Evolutionary conservation across 2,329 filamentous ascomycete genomes (phyloP).

Genomic region (Pestalotiopsis sp.): DNA sequence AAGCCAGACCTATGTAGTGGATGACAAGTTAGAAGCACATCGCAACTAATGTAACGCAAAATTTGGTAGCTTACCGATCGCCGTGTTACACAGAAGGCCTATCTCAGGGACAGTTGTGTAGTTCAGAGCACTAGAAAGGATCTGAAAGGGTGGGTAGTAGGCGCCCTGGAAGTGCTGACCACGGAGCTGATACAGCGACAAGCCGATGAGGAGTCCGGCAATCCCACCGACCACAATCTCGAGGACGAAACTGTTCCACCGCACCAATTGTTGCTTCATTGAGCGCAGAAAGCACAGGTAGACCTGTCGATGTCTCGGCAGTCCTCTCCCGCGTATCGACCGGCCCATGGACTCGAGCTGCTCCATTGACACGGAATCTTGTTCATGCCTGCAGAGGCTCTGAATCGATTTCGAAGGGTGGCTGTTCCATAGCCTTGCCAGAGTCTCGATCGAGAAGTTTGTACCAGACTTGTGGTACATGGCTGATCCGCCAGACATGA

Average conservation of each 20-base stretch:
- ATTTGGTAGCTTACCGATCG: constrained; percentile 1
- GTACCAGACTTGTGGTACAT: background rate
- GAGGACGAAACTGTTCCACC: constrained; percentile 4
- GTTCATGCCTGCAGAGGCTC: background rate
- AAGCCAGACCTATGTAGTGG: background rate
- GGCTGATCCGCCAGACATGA: background rate
- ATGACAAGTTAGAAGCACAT: background rate
- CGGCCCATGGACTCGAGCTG: background rate
- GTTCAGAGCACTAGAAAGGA: constrained; percentile 8
- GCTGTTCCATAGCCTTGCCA: background rate
- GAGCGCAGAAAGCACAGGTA: constrained; percentile 6
- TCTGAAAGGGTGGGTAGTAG: constrained; percentile 3
- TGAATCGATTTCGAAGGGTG: background rate
- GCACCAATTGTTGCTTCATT: constrained; percentile 8
- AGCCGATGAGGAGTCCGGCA: constrained; percentile 1
- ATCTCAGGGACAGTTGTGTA: constrained; percentile 4
- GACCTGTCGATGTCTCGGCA: background rate
- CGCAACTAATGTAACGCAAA: too few relatives aligned
- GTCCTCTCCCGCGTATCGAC: background rate
- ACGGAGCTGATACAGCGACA: background rate
- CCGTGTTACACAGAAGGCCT: constrained; percentile 1
- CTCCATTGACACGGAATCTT: background rate
- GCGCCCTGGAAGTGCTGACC: constrained; percentile 2
- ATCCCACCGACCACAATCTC: constrained; percentile 3
- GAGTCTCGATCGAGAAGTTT: background rate